These are phyloP conservation scores for Nannizzia gypsea DNA, from an alignment of 2,329 filamentous ascomycete genomes.

Conservation along the genomic window DNA sequence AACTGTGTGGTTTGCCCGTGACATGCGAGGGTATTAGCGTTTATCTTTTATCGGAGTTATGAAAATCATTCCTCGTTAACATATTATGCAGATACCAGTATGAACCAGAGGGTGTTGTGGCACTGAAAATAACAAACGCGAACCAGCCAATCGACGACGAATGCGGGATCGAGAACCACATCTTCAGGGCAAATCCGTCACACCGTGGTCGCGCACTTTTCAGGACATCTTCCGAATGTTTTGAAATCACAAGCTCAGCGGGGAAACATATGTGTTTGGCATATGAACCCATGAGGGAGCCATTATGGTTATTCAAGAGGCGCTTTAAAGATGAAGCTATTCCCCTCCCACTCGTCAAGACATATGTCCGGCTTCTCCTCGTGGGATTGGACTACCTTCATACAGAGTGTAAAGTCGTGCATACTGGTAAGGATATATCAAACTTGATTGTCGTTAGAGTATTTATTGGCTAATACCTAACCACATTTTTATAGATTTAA, in stretches of 20 bases:
- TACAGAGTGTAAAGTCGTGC: slow-evolving; percentile 27
- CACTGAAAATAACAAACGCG: slow-evolving; percentile 12
- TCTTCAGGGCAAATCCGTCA: slow-evolving; percentile 17
- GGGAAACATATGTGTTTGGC: slow-evolving; percentile 24
- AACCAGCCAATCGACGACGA: slow-evolving; percentile 10
- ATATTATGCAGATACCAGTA: slow-evolving; percentile 3
- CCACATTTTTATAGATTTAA: slow-evolving; percentile 10
- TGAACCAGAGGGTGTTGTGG: slow-evolving; percentile 8
- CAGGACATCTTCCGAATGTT: slow-evolving; percentile 20
- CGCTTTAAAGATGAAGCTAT: slow-evolving; percentile 17
- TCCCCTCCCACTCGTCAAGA: slow-evolving; percentile 20
- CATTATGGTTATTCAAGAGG: slow-evolving; percentile 20
- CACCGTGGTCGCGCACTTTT: slow-evolving; percentile 20
- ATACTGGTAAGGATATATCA: slow-evolving; percentile 22
- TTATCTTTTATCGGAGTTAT: too few relatives aligned
- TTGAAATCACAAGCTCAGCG: slow-evolving; percentile 14
- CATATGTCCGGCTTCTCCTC: slow-evolving; percentile 24
- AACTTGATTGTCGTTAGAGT: too few relatives aligned
- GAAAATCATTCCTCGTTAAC: too few relatives aligned
- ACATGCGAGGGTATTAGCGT: slow-evolving; percentile 10
- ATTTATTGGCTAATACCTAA: too few relatives aligned
- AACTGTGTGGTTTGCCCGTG: slow-evolving; percentile 12
- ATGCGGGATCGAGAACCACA: slow-evolving; percentile 19
- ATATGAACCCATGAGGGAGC: slow-evolving; percentile 25
- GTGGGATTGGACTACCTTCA: slow-evolving; percentile 31